A percentile compares a stretch with the other conserved stretches of the same genome.
phyloP scores from a whole-genome alignment of 2,329 filamentous ascomycete species.

The Pyrenophora tritici-repentis region DNA sequence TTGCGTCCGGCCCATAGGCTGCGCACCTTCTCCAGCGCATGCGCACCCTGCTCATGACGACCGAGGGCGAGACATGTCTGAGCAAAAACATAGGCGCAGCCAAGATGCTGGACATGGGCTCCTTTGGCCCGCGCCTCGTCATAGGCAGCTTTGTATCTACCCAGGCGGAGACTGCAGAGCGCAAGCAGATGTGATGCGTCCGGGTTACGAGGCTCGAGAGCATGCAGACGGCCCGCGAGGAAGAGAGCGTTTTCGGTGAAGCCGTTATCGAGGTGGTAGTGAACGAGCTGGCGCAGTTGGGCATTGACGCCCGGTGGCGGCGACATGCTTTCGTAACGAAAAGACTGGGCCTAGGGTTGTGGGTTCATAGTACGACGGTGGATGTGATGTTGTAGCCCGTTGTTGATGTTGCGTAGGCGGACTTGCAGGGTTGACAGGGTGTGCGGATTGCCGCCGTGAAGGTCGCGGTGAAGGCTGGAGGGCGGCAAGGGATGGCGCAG shows the following conservation, averaged over 20 bases:
- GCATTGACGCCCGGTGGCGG: constrained; percentile 60
- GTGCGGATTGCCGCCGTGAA: constrained; percentile 11
- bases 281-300: constrained; percentile 68
- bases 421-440: constrained; percentile 4
- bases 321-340: constrained; percentile 53
- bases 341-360: constrained; percentile 13
- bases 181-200: constrained; percentile 85
- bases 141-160: constrained; percentile 83
- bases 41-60: constrained; percentile 78
- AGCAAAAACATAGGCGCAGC: constrained; percentile 89
- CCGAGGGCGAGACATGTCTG: constrained; percentile 83
- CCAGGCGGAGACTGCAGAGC: constrained; percentile 80
- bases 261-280: constrained; percentile 85
- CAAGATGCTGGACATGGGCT: constrained; percentile 74
- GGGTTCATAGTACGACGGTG: constrained; percentile 8
- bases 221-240: constrained; percentile 83
- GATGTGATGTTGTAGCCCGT: neutral
- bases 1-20: constrained; percentile 75
- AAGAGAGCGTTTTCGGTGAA: constrained; percentile 90
- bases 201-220: constrained; percentile 78
- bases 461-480: constrained; percentile 1
- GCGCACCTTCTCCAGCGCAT: constrained; percentile 80
- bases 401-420: constrained; percentile 2
- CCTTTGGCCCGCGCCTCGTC: constrained; percentile 77
- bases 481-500: constrained; percentile 1